A percentile compares a stretch with the other conserved stretches of the same genome.
These are phyloP conservation scores for Lichenothelia convexa DNA, from an alignment of 495 filamentous ascomycete species.

Conservation along the genomic window DNA sequence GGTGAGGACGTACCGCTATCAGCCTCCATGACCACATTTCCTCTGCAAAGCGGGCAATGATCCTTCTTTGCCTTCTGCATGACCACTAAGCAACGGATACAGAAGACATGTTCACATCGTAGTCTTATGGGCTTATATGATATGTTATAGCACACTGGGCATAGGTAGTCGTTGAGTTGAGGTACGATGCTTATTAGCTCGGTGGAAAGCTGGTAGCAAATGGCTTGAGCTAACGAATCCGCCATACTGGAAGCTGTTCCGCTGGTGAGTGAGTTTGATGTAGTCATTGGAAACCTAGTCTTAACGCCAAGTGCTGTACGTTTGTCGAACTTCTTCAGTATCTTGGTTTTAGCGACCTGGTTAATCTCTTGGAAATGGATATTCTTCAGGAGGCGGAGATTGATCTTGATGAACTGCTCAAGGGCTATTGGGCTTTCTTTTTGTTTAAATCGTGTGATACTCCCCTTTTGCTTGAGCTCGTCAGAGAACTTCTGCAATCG, in stretches of 20 bases:
- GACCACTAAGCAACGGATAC: conserved; percentile 52
- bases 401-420: conserved; percentile 43
- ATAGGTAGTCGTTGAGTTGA: conserved; percentile 53
- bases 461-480: conserved; percentile 22
- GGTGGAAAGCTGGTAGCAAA: conserved; percentile 45
- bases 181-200: conserved; percentile 48
- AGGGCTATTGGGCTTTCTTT: conserved; percentile 36
- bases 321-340: conserved; percentile 75
- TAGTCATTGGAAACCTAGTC: conserved; percentile 32
- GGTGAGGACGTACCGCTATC: conserved; percentile 31
- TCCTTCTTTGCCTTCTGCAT: conserved; percentile 42
- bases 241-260: too few species aligned
- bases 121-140: conserved; percentile 48
- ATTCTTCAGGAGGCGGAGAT: conserved; percentile 42
- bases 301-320: conserved; percentile 47
- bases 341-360: conserved; percentile 47
- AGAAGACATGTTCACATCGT: conserved; percentile 48
- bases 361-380: conserved; percentile 62
- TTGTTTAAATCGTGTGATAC: conserved; percentile 38
- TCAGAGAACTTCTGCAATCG: conserved; percentile 13
- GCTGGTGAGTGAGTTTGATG: conserved; percentile 32
- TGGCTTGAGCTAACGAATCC: too few species aligned
- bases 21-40: conserved; percentile 38
- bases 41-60: conserved; percentile 49
- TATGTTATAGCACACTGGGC: conserved; percentile 52